Conservation (phyloP, 2,329 filamentous ascomycete genomes). For the Phyllosticta capitalensis region DNA sequence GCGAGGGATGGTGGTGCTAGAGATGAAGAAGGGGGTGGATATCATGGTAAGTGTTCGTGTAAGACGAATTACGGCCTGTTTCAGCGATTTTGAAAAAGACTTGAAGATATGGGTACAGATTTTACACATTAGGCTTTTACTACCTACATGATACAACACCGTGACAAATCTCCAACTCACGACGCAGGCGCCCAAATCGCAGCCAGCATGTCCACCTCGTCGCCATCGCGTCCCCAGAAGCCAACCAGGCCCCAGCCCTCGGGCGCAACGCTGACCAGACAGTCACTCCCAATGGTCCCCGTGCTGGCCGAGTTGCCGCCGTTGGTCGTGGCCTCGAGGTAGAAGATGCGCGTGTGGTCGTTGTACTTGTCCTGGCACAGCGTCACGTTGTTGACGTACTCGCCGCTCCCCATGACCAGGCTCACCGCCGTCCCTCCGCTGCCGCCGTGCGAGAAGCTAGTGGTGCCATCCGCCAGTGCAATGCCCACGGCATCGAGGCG, state of each 20-base stretch:
- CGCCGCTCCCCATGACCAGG: conserved; percentile 37
- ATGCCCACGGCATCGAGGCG: conserved; percentile 45
- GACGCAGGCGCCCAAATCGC: conserved; percentile 17
- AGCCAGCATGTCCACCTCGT: conserved; percentile 47
- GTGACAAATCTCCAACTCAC: not conserved
- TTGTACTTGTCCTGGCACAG: conserved; percentile 44
- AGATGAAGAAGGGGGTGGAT: too few species aligned
- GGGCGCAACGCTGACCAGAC: conserved; percentile 38
- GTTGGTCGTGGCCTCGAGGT: conserved; percentile 45
- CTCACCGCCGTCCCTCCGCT: conserved; percentile 37
- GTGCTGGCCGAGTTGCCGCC: conserved; percentile 36
- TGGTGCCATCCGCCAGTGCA: conserved; percentile 38
- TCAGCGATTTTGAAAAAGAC: too few species aligned
- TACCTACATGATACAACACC: too few species aligned
- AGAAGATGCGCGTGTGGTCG: conserved; percentile 44
- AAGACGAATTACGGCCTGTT: too few species aligned
- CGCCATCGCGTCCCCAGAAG: conserved; percentile 42
- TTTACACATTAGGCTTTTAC: too few species aligned
- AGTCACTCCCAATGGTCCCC: conserved; percentile 40
- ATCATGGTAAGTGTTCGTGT: too few species aligned
- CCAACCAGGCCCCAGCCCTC: conserved; percentile 45
- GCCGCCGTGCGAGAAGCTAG: conserved; percentile 44
- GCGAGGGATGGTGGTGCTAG: not conserved
- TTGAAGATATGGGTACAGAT: too few species aligned
- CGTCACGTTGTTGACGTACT: conserved; percentile 41